Evolutionary conservation across 495 filamentous ascomycete genomes (phyloP), one percentile per base, ranked within the genome.

Genomic region (Lichina pygmaea): DNA sequence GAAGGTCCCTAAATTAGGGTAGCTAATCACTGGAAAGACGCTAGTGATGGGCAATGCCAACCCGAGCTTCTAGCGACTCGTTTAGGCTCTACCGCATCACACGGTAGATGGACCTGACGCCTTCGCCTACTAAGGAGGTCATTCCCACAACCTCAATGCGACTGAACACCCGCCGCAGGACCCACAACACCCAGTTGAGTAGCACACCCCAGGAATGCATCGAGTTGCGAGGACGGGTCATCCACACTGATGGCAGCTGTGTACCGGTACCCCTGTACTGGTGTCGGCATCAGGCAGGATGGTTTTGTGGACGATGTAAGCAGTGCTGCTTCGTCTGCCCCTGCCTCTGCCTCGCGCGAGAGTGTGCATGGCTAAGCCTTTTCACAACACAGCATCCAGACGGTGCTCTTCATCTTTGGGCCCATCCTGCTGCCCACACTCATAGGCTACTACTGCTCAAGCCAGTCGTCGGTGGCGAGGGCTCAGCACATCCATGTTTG

Each of bases 321-420:
- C 60, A n/a, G n/a, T n/a, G 42, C 43, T 46, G 41, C 42, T 32
- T 11, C n/a, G 33, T 10, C 33, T 6, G n/a, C 11, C 6, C 10
- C 16, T 43, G 42, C 16, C 33, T n/a, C n/a, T n/a, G n/a, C n/a
- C n/a, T n/a, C n/a, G n/a, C n/a, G n/a, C 16, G 32, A 2, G 15
- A 15, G 32, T 16, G 30, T 17, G 31, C 47, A 17, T 11, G 13
- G 46, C 6, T 49, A 48, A 51, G 54, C 44, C 34, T n/a, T 37
- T 9, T 46, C 33, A 30, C 45, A 8, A n/a, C 16, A 24, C n/a
- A 85, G 78, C 45, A 63, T 82, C 60, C 78, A 82, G 55, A 79
- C 78, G 50, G 66, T 93, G 56, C 61, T 81, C 53, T 66, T 92
- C 57, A 75, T 89, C 63, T 78, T 94, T 58, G 86, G 72, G 0